phyloP scores from a whole-genome alignment of 768 basidiomycete species.

The Boletellus sp. region DNA sequence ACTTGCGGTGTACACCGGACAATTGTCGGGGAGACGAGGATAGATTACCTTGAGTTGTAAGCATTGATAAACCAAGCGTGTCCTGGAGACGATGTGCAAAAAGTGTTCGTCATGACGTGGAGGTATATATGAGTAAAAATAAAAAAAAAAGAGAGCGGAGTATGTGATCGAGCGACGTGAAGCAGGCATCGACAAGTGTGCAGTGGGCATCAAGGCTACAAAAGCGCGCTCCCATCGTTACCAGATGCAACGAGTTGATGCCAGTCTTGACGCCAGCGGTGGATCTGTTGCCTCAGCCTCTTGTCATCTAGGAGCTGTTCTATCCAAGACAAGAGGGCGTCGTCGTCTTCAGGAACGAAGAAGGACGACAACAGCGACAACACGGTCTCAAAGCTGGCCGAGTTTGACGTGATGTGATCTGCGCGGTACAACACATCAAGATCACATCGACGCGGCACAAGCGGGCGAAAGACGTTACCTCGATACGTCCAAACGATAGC shows the following conservation, averaged over 20 bases:
- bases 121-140: constrained; percentile 23
- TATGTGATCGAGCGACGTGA: constrained; percentile 3
- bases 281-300: constrained; percentile 69
- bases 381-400: constrained; percentile 89
- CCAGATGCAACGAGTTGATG: constrained; percentile 60
- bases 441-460: neutral
- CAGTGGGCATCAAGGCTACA: constrained; percentile 34
- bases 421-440: constrained; percentile 5
- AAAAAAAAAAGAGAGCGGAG: constrained; percentile 12
- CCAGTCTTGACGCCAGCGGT: constrained; percentile 81
- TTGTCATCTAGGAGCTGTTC: constrained; percentile 53
- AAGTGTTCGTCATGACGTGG: constrained; percentile 13
- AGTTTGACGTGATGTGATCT: constrained; percentile 80
- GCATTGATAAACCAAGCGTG: constrained; percentile 19
- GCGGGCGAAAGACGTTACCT: constrained; percentile 46
- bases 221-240: constrained; percentile 55
- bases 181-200: neutral
- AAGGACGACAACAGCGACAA: constrained; percentile 89
- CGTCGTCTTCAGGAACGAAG: constrained; percentile 90
- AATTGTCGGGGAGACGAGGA: constrained; percentile 9
- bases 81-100: constrained; percentile 16
- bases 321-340: constrained; percentile 80
- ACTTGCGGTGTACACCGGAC: constrained; percentile 15
- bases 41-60: constrained; percentile 23
- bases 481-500: constrained; percentile 90